These are phyloP conservation scores for Lolium rigidum DNA, from an alignment of 176 grass and related monocot species.

Conservation along the genomic window DNA sequence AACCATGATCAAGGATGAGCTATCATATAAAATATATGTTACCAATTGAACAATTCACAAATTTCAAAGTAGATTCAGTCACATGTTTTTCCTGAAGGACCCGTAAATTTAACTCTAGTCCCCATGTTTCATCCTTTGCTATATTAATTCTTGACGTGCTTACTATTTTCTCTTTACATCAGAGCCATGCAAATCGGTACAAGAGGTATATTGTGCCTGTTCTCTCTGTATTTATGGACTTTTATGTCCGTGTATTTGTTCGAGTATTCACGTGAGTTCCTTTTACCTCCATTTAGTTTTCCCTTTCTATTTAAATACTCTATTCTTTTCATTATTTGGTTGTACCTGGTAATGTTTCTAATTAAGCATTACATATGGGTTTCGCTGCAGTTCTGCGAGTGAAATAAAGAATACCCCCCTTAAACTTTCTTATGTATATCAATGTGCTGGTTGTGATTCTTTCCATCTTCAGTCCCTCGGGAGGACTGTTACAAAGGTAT, in stretches of 20 bases:
- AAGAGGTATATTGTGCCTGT: slow-evolving; percentile 96
- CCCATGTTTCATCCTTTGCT: slow-evolving; percentile 20
- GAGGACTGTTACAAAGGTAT: slow-evolving; percentile 80
- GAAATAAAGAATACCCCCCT: slow-evolving; percentile 95
- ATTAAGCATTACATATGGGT: slow-evolving; percentile 25
- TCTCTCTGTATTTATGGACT: slow-evolving; percentile 95
- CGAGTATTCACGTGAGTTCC: slow-evolving; percentile 87
- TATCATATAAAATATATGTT: slow-evolving; percentile 22
- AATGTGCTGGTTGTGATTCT: slow-evolving; percentile 96
- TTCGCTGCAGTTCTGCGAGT: slow-evolving; percentile 78
- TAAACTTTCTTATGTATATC: slow-evolving; percentile 97
- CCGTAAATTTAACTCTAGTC: slow-evolving; percentile 10
- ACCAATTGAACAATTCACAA: neutral
- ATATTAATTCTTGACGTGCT: slow-evolving; percentile 16
- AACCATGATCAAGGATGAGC: slow-evolving; percentile 1
- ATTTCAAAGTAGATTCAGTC: slow-evolving; percentile 25
- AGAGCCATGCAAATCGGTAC: slow-evolving; percentile 97
- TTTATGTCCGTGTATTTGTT: slow-evolving; percentile 98
- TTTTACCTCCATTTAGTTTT: neutral
- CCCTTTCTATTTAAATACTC: neutral
- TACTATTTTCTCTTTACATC: slow-evolving; percentile 47
- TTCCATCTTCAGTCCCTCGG: slow-evolving; percentile 92
- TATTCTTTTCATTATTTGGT: slow-evolving; percentile 23
- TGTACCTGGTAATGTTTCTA: slow-evolving; percentile 33
- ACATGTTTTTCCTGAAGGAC: slow-evolving; percentile 5